Percentiles rank a stretch among this genome's conserved stretches.
Conservation (phyloP, 805 yeast genomes). For the Myxozyma geophila region DNA sequence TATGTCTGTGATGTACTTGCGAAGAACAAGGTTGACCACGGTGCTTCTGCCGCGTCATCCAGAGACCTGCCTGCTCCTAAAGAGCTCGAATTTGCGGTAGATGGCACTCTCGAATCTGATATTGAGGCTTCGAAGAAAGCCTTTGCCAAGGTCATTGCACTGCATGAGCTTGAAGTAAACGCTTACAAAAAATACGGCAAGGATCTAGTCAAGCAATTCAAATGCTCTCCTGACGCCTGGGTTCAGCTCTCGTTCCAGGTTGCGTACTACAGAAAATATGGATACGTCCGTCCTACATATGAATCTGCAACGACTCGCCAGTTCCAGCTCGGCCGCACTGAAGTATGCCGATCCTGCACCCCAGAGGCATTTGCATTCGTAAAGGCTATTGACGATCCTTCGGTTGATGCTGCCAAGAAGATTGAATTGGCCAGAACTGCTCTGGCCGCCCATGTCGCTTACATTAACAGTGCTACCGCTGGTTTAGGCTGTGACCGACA, state of each 20-base stretch:
- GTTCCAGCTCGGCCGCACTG: conserved; percentile 89
- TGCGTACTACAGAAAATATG: conserved; percentile 83
- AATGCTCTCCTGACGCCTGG: conserved; percentile 90
- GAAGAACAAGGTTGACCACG: conserved; percentile 52
- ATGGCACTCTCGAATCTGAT: conserved; percentile 55
- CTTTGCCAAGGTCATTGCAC: conserved; percentile 60
- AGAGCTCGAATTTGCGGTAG: conserved; percentile 58
- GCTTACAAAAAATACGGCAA: conserved; percentile 87
- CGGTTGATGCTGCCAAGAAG: conserved; percentile 59
- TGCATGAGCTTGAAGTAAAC: conserved; percentile 78
- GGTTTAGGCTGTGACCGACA: conserved; percentile 95
- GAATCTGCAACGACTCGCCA: conserved; percentile 95
- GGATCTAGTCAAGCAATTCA: conserved; percentile 77
- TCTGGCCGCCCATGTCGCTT: conserved; percentile 70
- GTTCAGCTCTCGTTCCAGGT: conserved; percentile 90
- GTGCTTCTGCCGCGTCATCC: conserved; percentile 31
- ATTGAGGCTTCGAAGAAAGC: conserved; percentile 61
- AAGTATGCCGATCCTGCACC: conserved; percentile 86
- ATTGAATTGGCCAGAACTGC: conserved; percentile 73
- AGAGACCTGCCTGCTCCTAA: conserved; percentile 42
- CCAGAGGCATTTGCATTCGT: conserved; percentile 71
- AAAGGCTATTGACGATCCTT: conserved; percentile 67
- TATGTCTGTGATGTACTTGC: conserved; percentile 62
- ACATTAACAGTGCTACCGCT: conserved; percentile 74
- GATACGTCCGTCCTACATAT: conserved; percentile 84